phyloP scores from a whole-genome alignment of 768 basidiomycete species.

The Pisolithus tinctorius region DNA sequence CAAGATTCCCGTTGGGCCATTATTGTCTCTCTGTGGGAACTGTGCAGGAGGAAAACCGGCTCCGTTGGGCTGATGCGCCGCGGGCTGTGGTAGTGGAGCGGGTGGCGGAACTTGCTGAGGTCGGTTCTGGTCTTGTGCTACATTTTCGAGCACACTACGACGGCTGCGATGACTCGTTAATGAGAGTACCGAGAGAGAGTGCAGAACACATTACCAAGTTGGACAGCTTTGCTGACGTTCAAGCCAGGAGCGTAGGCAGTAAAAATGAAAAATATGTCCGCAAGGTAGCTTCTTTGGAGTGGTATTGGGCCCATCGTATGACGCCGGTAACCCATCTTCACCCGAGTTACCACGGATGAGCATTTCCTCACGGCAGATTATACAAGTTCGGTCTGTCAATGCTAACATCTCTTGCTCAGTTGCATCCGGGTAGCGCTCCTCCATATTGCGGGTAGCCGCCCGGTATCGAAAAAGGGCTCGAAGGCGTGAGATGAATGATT shows the following conservation, averaged over 20 bases:
- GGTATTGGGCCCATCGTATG: constrained; percentile 75
- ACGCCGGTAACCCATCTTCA: constrained; percentile 16
- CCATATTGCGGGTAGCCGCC: constrained; percentile 94
- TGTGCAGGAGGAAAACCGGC: constrained; percentile 21
- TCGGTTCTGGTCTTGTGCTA: constrained; percentile 27
- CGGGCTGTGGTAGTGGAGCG: constrained; percentile 21
- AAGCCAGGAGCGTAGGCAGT: constrained; percentile 95
- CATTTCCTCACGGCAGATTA: constrained; percentile 99
- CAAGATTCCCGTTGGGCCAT: constrained; percentile 29
- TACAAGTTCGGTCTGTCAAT: constrained; percentile 89
- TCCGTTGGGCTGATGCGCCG: constrained; percentile 27
- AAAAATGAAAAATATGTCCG: constrained; percentile 97
- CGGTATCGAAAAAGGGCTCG: constrained; percentile 89
- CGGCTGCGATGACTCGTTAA: constrained; percentile 41
- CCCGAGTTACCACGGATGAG: constrained; percentile 29
- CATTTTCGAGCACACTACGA: constrained; percentile 63
- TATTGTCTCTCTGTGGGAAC: constrained; percentile 35
- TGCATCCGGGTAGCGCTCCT: constrained; percentile 89
- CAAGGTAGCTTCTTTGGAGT: constrained; percentile 96
- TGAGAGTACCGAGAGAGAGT: constrained; percentile 1
- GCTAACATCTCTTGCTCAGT: constrained; percentile 75
- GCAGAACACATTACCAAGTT: constrained; percentile 66
- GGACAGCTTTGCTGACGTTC: constrained; percentile 99
- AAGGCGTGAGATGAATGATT: constrained; percentile 84
- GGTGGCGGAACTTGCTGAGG: constrained; percentile 14